Evolutionary conservation across 2,329 filamentous ascomycete genomes (phyloP).

Genomic region (Talaromyces pinophilus): DNA sequence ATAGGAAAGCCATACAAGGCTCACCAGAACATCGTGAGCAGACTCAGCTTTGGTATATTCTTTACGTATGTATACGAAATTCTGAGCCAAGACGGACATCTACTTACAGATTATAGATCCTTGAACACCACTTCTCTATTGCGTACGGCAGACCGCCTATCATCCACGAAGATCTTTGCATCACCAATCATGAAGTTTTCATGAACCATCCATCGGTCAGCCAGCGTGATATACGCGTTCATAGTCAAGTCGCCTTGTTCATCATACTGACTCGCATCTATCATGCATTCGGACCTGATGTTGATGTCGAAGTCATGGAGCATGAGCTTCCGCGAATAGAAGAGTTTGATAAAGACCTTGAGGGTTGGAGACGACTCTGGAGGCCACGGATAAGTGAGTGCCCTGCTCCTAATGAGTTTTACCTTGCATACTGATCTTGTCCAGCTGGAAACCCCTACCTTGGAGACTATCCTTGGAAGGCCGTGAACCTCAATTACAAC

Average conservation of each 20-base stretch:
- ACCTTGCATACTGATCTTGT: constrained; percentile 1
- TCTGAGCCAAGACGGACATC: background rate
- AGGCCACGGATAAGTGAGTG: constrained; percentile 38
- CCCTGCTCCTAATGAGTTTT: background rate
- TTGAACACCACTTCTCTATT: constrained; percentile 49
- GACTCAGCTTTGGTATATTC: constrained; percentile 44
- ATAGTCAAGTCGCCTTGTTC: constrained; percentile 48
- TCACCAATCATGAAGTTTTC: constrained; percentile 40
- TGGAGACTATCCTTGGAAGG: constrained; percentile 53
- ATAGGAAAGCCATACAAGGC: constrained; percentile 42
- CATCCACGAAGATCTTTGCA: constrained; percentile 44
- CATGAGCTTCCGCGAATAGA: constrained; percentile 45
- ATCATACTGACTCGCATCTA: constrained; percentile 49
- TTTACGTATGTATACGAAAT: constrained; percentile 39
- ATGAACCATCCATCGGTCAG: constrained; percentile 33
- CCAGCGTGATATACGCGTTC: constrained; percentile 40
- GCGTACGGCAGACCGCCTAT: constrained; percentile 48
- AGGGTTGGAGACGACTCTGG: constrained; percentile 42
- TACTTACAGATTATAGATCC: constrained; percentile 30
- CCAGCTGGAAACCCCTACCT: constrained; percentile 51
- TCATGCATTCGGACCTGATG: constrained; percentile 48
- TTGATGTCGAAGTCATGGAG: constrained; percentile 44
- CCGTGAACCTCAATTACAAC: constrained; percentile 53
- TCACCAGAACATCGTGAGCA: constrained; percentile 42
- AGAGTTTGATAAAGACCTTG: constrained; percentile 43